Evolutionary conservation across 208 protist genomes (phyloP).

Genomic region (Herpetomonas tarakana): DNA sequence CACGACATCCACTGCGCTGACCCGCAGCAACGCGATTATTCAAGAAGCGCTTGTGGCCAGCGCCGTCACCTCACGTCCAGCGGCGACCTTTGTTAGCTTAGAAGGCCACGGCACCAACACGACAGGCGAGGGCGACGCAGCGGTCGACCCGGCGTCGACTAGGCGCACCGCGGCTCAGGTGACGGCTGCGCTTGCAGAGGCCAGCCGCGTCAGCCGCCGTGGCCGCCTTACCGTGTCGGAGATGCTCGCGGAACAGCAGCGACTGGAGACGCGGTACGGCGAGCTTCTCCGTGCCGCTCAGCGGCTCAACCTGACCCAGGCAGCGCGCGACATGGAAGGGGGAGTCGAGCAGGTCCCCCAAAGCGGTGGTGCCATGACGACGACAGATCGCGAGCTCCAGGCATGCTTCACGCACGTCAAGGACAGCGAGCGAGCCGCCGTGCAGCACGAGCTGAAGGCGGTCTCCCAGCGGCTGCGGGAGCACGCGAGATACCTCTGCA

Average conservation of each 20-base stretch:
- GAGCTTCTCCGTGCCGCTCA: constrained; percentile 76
- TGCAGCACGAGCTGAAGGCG: constrained; percentile 61
- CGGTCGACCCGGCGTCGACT: constrained; percentile 21
- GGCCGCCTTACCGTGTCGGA: constrained; percentile 77
- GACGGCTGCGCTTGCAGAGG: constrained; percentile 27
- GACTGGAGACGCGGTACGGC: constrained; percentile 78
- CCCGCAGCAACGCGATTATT: not conserved
- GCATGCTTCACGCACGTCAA: constrained; percentile 35
- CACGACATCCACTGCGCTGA: not conserved
- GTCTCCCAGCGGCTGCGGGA: constrained; percentile 72
- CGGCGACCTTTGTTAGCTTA: not conserved
- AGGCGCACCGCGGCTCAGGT: constrained; percentile 22
- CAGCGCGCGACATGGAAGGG: not conserved
- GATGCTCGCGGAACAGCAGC: constrained; percentile 70
- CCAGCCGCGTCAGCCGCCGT: constrained; percentile 22
- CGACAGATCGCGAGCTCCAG: not conserved
- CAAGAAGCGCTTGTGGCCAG: not conserved
- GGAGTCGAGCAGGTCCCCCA: not conserved
- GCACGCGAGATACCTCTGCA: constrained; percentile 76
- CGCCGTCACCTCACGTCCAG: not conserved
- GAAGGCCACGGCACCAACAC: constrained; percentile 1
- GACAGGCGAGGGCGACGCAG: constrained; percentile 20
- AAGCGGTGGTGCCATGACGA: not conserved
- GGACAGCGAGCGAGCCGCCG: constrained; percentile 29
- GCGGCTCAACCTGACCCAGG: constrained; percentile 20